These are phyloP conservation scores for Fomitopsis serialis DNA, from an alignment of 768 basidiomycete genomes.

Conservation along the genomic window DNA sequence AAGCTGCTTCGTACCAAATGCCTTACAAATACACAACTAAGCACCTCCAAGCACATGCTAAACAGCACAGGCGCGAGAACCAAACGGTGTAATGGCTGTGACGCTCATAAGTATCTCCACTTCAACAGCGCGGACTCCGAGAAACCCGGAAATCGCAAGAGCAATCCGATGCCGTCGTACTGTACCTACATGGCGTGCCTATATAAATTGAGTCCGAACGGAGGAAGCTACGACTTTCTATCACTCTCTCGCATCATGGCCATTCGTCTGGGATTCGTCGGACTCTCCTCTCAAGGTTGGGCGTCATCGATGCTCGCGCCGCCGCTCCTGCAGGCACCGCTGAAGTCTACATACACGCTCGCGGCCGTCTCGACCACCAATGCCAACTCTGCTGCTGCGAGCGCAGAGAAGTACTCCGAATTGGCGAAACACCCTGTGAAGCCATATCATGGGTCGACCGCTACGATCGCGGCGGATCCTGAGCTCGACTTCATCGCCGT, in stretches of 20 bases:
- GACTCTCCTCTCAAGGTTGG: constrained; percentile 7
- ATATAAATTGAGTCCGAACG: no score
- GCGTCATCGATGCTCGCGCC: constrained; percentile 5
- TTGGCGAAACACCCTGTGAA: constrained; percentile 24
- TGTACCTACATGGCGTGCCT: no score
- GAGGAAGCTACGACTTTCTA: no score
- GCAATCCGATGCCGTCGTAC: no score
- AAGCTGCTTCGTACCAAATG: no score
- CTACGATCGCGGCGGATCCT: constrained; percentile 25
- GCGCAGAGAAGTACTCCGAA: constrained; percentile 18
- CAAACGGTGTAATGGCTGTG: no score
- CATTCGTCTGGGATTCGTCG: constrained; percentile 28
- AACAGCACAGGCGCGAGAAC: no score
- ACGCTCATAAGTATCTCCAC: no score
- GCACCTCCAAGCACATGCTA: no score
- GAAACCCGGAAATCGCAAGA: no score
- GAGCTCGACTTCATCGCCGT: constrained; percentile 34
- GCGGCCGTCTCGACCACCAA: constrained; percentile 6
- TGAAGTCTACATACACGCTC: constrained; percentile 6
- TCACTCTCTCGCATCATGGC: constrained; percentile 12
- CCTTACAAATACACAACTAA: no score
- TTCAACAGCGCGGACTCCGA: no score
- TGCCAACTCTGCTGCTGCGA: constrained; percentile 2
- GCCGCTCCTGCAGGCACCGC: neutral
- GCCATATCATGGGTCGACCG: constrained; percentile 27